phyloP scores from a whole-genome alignment of 1,139 yeast species.

The Saccharomyces hybrid region DNA sequence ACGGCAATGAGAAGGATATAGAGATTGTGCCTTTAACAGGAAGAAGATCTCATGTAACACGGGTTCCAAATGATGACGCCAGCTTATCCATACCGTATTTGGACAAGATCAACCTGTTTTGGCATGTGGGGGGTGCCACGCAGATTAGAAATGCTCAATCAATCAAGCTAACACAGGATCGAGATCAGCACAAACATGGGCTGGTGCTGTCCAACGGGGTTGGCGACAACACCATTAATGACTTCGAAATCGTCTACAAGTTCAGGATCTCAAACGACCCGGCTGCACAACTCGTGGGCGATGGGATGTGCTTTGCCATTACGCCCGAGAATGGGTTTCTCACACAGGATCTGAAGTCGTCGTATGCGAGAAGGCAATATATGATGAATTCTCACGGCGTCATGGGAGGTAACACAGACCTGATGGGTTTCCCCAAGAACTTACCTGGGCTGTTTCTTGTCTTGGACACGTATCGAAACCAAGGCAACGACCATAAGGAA shows the following conservation, averaged over 20 bases:
- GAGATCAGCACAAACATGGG: slow-evolving; percentile 48
- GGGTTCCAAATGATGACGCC: slow-evolving; percentile 34
- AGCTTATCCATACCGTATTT: slow-evolving; percentile 41
- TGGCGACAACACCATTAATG: slow-evolving; percentile 34
- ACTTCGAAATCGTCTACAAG: slow-evolving; percentile 62
- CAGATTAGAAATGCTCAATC: slow-evolving; percentile 45
- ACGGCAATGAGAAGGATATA: not conserved
- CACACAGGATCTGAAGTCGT: slow-evolving; percentile 19
- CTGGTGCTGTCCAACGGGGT: slow-evolving; percentile 39
- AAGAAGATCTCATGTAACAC: slow-evolving; percentile 25
- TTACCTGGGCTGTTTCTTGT: slow-evolving; percentile 29
- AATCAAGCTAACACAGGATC: slow-evolving; percentile 47
- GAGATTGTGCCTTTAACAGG: not conserved
- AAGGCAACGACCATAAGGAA: slow-evolving; percentile 8
- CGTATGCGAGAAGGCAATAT: slow-evolving; percentile 27
- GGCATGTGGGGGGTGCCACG: slow-evolving; percentile 51
- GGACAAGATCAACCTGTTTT: slow-evolving; percentile 40
- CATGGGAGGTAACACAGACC: slow-evolving; percentile 17
- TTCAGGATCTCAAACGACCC: slow-evolving; percentile 51
- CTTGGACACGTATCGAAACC: slow-evolving; percentile 25
- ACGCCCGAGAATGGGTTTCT: slow-evolving; percentile 32
- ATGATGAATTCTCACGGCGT: slow-evolving; percentile 27
- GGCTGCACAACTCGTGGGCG: slow-evolving; percentile 70
- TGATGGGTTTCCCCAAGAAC: slow-evolving; percentile 32
- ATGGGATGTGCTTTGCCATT: slow-evolving; percentile 47